These are phyloP conservation scores for Yamadazyma akitaensis DNA, from an alignment of 805 yeast genomes.

Conservation along the genomic window DNA sequence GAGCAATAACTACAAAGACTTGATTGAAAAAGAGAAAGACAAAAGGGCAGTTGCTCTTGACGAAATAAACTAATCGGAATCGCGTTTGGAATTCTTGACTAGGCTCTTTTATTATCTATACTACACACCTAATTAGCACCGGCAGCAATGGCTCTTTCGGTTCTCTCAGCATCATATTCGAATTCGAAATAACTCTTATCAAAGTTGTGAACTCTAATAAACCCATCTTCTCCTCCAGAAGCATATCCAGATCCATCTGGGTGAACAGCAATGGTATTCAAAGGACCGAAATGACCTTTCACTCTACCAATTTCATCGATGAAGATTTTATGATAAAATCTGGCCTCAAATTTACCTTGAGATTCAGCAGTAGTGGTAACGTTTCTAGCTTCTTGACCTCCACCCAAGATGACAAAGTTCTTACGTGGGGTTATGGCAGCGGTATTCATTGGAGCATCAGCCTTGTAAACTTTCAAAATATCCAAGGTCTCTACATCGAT, in stretches of 20 bases:
- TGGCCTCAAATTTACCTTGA: slow-evolving; percentile 95
- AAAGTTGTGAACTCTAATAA: slow-evolving; percentile 87
- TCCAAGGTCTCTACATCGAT: slow-evolving; percentile 75
- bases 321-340: slow-evolving; percentile 92
- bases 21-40: too few species aligned
- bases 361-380: slow-evolving; percentile 94
- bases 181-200: slow-evolving; percentile 92
- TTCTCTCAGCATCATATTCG: slow-evolving; percentile 85
- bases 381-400: slow-evolving; percentile 99
- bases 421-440: slow-evolving; percentile 93
- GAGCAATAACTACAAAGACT: too few species aligned
- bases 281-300: slow-evolving; percentile 98
- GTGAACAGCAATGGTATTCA: slow-evolving; percentile 88
- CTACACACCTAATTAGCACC: slow-evolving; percentile 2
- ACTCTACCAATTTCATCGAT: slow-evolving; percentile 96
- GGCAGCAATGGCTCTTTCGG: slow-evolving; percentile 39
- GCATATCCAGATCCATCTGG: slow-evolving; percentile 92
- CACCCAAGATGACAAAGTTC: slow-evolving; percentile 90
- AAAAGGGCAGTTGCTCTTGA: neutral
- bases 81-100: neutral
- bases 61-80: neutral
- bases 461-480: slow-evolving; percentile 66
- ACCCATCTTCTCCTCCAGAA: slow-evolving; percentile 99
- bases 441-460: slow-evolving; percentile 93
- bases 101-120: neutral